Conservation (phyloP, 179 eudicot species). For the Monotropa hypopitys region DNA sequence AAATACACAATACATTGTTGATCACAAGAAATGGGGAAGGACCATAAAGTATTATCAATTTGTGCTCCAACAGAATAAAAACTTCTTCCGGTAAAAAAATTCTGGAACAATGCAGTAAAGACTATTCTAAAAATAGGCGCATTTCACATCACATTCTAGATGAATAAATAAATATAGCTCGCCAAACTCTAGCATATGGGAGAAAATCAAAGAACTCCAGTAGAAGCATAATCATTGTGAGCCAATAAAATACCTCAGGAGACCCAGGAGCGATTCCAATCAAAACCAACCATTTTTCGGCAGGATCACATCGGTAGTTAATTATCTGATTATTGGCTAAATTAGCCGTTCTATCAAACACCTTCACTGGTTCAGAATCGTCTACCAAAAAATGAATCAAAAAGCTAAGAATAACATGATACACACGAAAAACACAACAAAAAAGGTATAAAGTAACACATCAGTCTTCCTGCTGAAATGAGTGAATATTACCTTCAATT, state of each 20-base stretch:
- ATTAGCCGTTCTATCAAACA: slow-evolving; percentile 94
- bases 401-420: too few species aligned
- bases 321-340: slow-evolving; percentile 82
- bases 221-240: slow-evolving; percentile 3
- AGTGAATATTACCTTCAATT: slow-evolving; percentile 57
- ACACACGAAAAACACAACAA: too few species aligned
- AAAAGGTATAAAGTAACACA: too few species aligned
- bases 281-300: slow-evolving; percentile 93
- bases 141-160: not conserved
- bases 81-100: too few species aligned
- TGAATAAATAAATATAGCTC: too few species aligned
- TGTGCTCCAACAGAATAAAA: too few species aligned
- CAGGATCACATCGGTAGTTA: slow-evolving; percentile 81
- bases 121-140: too few species aligned
- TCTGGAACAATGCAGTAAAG: too few species aligned
- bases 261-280: slow-evolving; percentile 97
- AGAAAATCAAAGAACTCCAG: too few species aligned
- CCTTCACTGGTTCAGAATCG: slow-evolving; percentile 70
- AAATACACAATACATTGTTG: not conserved
- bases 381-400: too few species aligned
- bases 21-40: not conserved
- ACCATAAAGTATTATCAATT: not conserved
- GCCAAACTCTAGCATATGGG: too few species aligned
- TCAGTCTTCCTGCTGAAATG: too few species aligned
- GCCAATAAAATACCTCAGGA: slow-evolving; percentile 46